Evolutionary conservation across 164 flowering plant genomes (phyloP), one percentile per base, ranked within the genome.

Genomic region (Berberis thunbergii): DNA sequence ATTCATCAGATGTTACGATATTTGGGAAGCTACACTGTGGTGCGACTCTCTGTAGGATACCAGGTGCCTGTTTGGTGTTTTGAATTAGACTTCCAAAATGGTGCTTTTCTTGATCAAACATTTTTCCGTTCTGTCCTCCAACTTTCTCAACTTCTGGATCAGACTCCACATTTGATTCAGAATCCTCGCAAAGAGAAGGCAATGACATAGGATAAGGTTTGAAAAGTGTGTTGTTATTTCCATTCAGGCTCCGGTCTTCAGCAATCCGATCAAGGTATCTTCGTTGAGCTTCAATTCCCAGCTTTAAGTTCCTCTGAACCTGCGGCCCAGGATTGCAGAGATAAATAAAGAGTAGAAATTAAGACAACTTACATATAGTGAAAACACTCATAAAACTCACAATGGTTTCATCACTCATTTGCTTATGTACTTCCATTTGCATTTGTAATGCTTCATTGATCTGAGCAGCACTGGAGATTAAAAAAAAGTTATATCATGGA

Each of bases 281-380:
- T 70, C 69, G 67, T 67, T 87, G 93, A n/a, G 87, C 83, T 75
- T 81, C 89, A 9, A 80, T 74, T 65, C 74, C 80, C 46, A 75
- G 69, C 74, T 74, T 84, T 72, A 87, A 69, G 67, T 66, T 74
- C 66, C 42, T 76, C 39, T 79, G 88, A 41, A 78, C 83, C 88
- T 84, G 26, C 26, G 26, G 26, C 26, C 26, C 26, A 26, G 26
- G 26, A 26, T 26, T 26, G 26, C 26, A 26, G 26, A 26, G 26
- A 26, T 26, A 26, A 26, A 26, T 26, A 26, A 0, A 26, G 26
- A 26, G 26, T 26, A 26, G 26, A 26, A 26, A 26, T 26, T 26
- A 26, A 26, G 26, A 26, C 26, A 26, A 26, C 26, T 26, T 26
- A 26, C 9, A 38, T 12, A 41, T n/a, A 41, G 4, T 11, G 43